Evolutionary conservation across 2,329 filamentous ascomycete species (phyloP).

Genomic region (Xylariaceae sp.): DNA sequence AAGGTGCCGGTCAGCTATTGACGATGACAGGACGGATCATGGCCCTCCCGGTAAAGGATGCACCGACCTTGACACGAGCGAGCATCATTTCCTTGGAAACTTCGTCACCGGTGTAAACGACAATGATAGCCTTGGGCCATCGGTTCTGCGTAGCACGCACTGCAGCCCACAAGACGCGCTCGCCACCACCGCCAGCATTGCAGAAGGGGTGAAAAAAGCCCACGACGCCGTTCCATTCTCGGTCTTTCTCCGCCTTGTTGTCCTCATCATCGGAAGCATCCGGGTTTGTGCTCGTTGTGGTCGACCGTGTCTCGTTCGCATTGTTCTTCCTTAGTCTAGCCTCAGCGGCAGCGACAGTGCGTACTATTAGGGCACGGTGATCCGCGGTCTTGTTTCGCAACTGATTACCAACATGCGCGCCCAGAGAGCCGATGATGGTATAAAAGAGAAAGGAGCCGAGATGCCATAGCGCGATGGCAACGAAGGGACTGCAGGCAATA

Average conservation of each 20-base stretch:
- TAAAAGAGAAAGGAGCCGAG: conserved; percentile 33
- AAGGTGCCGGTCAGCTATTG: conserved; percentile 10
- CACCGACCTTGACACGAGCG: conserved; percentile 62
- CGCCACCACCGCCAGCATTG: conserved; percentile 93
- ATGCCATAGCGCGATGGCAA: conserved; percentile 29
- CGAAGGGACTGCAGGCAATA: conserved; percentile 29
- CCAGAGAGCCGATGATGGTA: conserved; percentile 36
- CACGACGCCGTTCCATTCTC: conserved; percentile 76
- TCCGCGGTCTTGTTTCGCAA: conserved; percentile 59
- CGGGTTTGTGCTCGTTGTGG: conserved; percentile 26
- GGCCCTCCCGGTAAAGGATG: neutral
- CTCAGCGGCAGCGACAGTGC: conserved; percentile 44
- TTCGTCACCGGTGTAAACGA: conserved; percentile 94
- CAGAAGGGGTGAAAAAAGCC: conserved; percentile 99
- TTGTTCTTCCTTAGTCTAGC: conserved; percentile 29
- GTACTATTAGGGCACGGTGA: conserved; percentile 53
- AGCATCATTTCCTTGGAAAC: conserved; percentile 76
- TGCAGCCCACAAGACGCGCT: conserved; percentile 93
- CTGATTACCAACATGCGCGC: conserved; percentile 52
- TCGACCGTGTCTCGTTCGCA: neutral
- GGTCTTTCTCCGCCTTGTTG: conserved; percentile 50
- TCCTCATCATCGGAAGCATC: conserved; percentile 57
- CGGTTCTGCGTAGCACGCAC: conserved; percentile 83
- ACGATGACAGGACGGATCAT: neutral
- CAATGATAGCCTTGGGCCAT: conserved; percentile 83